Base-by-base conservation (phyloP, 1,284 basidiomycete species). In the Tremellales sp. region DNA sequence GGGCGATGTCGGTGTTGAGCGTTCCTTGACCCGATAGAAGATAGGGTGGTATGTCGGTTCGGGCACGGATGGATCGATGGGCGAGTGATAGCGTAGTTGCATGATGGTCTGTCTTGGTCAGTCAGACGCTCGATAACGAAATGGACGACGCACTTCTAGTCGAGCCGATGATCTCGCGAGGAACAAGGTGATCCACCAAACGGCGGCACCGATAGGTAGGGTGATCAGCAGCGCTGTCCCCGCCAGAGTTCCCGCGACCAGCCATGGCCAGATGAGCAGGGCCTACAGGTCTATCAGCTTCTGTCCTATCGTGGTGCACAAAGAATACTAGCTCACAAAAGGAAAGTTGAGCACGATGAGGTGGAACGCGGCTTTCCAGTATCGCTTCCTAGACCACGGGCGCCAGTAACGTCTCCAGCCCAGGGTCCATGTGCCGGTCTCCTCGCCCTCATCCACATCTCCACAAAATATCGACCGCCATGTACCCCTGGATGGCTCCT, bases 181-280 rank as follows among this genome's bases (percentile, higher is more conserved):
- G 46, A 75, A 56, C 33, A 75, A 57, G 1, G 70, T 71, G 40
- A 71, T 46, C 65, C 69, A 73, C 73, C 73, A 75, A 3, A 73
- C 59, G 2, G 64, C 57, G 0, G 67, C 70, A 8, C 73, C 73
- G 24, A 75, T 54, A 2, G 73, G 73, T 2, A 75, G 53, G 3
- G 70, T 72, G 55, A 75, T 67, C 22, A 75, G 62, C 12, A 75
- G 57, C 1, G 61, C 70, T 8, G 72, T 73, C 3, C 72, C 73
- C 22, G 62, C 66, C 19, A 75, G 56, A 15, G 72, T 73, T 15
- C 72, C 71, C 2, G 54, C 67, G 4, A 73, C 53, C 13, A 75
- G 58, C 19, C 57, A 54, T 8, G 72, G 73, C 72, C 72, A 73
- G 8, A 73, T 45, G 22, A 73, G 45, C 12, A 75, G 49, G 13